Evolutionary conservation across 345 rosid species (phyloP), one percentile per base, ranked within the genome.

Genomic region (Kernera saxatilis): DNA sequence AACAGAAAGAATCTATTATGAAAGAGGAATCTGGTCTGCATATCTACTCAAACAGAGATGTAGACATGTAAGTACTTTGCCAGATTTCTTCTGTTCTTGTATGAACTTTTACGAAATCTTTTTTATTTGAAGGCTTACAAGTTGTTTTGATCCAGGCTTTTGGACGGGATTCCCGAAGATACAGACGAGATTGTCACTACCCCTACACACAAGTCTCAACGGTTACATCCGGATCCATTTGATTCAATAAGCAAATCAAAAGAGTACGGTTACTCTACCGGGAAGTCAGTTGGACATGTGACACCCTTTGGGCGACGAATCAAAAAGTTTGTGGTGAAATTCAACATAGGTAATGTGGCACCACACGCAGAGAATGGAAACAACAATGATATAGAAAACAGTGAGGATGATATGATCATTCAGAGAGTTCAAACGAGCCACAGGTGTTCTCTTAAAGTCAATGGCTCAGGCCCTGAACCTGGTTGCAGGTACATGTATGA

Each of bases 401-500:
- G 64, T 21, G 97, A 85, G 41, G 96, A 91, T 81, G 96, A 84
- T 63, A 69, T 73, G 15, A 70, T 93, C 30, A 84, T 94, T 61
- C 87, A 82, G 83, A 88, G 83, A 83, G 86, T 84, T 71, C 87
- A 82, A 50, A 82, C 95, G 3, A 72, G 46, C 40, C 79, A 67
- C 39, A 82, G 81, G 76, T 91, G 90, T 79, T 88, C 88, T 53
- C 56, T 94, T 72, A 76, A 64, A 29, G 64, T 89, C 66, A 85
- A 78, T 75, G 79, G 72, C 74, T 68, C 84, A 67, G 86, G 93
- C 45, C 99, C 85, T 64, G 80, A 88, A 75, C 83, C 83, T 46
- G 91, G 91, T 74, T 91, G 96, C 80, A 84, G 91, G 70, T 91
- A 84, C 81, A 86, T 91, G 97, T 88, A 85, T 74, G 93, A 94